phyloP scores from a whole-genome alignment of 192 early-diverging fungal species.

The Coemansia nantahalensis region DNA sequence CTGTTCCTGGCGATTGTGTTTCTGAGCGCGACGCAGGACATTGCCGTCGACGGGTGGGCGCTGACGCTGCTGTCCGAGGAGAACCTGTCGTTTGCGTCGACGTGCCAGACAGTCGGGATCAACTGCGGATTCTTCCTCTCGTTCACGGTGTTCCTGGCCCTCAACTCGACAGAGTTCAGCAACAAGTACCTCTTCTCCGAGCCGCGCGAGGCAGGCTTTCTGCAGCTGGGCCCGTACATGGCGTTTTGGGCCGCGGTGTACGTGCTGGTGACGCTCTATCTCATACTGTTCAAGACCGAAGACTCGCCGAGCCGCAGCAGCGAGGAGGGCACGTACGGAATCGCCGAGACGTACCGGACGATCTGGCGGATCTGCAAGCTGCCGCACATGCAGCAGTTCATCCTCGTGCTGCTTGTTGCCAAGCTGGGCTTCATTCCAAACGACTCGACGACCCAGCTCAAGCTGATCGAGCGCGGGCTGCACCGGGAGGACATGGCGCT shows the following conservation, averaged over 20 bases:
- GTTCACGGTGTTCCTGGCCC: slow-evolving; percentile 95
- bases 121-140: slow-evolving; percentile 94
- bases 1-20: slow-evolving; percentile 85
- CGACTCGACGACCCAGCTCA: slow-evolving; percentile 91
- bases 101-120: slow-evolving; percentile 95
- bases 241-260: slow-evolving; percentile 93
- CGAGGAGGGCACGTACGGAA: slow-evolving; percentile 61
- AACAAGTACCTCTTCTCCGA: slow-evolving; percentile 82
- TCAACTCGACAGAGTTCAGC: slow-evolving; percentile 93
- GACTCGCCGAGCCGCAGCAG: slow-evolving; percentile 42
- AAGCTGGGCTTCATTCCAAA: slow-evolving; percentile 97
- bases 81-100: slow-evolving; percentile 87
- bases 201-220: slow-evolving; percentile 65
- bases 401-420: slow-evolving; percentile 73
- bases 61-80: slow-evolving; percentile 88
- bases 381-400: slow-evolving; percentile 84
- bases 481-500: slow-evolving; percentile 93
- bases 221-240: slow-evolving; percentile 85
- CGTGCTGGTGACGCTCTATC: slow-evolving; percentile 78
- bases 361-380: slow-evolving; percentile 85
- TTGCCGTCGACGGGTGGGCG: slow-evolving; percentile 86
- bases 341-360: slow-evolving; percentile 78
- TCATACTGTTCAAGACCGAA: slow-evolving; percentile 79
- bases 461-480: slow-evolving; percentile 93
- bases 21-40: slow-evolving; percentile 93